Evolutionary conservation across 116 monocot species (phyloP).

Genomic region (Dioscorea cayenensis): DNA sequence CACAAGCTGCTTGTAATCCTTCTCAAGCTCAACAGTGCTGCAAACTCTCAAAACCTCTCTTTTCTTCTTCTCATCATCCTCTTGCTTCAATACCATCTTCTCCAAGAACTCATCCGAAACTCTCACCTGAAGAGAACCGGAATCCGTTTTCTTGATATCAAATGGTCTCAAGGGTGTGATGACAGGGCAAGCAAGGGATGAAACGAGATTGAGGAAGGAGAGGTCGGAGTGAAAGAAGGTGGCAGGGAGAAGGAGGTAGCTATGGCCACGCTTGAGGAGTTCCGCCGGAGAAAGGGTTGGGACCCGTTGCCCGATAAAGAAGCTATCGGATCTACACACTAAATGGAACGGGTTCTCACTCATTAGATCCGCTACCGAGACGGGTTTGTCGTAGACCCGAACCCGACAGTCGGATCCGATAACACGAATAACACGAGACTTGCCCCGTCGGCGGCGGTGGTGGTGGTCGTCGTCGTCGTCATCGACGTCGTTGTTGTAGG

Average conservation of each 20-base stretch:
- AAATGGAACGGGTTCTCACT: conserved; percentile 33
- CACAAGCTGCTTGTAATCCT: conserved; percentile 48
- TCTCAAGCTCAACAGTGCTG: conserved; percentile 39
- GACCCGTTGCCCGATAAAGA: conserved; percentile 49
- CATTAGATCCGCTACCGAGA: conserved; percentile 36
- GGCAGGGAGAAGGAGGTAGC: conserved; percentile 54
- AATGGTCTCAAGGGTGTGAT: conserved; percentile 14
- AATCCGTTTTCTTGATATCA: conserved; percentile 35
- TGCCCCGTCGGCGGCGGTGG: background rate
- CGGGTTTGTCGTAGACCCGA: conserved; percentile 19
- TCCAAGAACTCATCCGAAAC: conserved; percentile 30
- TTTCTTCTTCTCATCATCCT: background rate
- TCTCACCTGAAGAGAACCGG: conserved; percentile 43
- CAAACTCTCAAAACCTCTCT: conserved; percentile 19
- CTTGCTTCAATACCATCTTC: background rate
- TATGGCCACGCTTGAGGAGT: conserved; percentile 36
- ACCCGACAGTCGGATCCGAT: conserved; percentile 34
- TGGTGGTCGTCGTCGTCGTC: background rate
- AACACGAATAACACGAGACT: background rate
- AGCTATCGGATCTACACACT: conserved; percentile 47
- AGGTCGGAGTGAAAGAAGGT: conserved; percentile 38
- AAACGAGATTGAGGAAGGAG: background rate
- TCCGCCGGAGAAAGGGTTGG: conserved; percentile 35
- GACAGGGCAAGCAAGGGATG: background rate
- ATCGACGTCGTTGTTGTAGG: too few relatives aligned